Evolutionary conservation across 345 rosid genomes (phyloP), one percentile per base, ranked within the genome.

Genomic region (Eucalyptus lansdowneana): DNA sequence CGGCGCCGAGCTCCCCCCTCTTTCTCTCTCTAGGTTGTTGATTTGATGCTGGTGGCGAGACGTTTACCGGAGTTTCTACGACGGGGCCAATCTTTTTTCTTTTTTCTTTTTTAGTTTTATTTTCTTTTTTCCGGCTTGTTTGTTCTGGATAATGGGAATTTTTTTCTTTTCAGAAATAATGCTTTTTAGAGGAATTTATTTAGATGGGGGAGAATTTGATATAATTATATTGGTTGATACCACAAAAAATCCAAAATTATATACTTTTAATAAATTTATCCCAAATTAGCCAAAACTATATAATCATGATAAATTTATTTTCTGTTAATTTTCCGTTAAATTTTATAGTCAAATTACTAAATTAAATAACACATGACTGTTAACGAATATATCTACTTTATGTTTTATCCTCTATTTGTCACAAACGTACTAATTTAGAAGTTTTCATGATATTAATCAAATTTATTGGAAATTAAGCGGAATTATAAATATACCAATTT

Each of bases 351-450:
- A 53, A 53, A 53, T 53, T 19, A 53, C 10, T 53, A 8, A 53
- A 53, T 53, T 19, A 1, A 3, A 53, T 53, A 0, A 8, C 56
- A 17, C 56, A 0, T 7, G 4, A 17, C 0, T 17, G 0, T 17
- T 7, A 10, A 51, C 0, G 0, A 19, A 0, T 17, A 53, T 53
- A 17, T 1, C 0, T 0, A 19, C 11, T 53, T 53, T 8, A 8
- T 0, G 1, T 53, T 53, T 53, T 53, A 53, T 53, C 1, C 0
- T 53, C 0, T 53, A 53, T 53, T 53, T 19, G 1, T 53, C 1
- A 53, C 0, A 7, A 0, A 19, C 1, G 0, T 8, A 1, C 2
- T 4, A 53, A 3, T 53, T 53, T 53, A 19, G 0, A 8, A 0
- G 1, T 21, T 21, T 19, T 53, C 5, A 2, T 4, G 2, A 0